Base-by-base conservation (phyloP, 257 asterid genomes). In the Scutellaria baicalensis region DNA sequence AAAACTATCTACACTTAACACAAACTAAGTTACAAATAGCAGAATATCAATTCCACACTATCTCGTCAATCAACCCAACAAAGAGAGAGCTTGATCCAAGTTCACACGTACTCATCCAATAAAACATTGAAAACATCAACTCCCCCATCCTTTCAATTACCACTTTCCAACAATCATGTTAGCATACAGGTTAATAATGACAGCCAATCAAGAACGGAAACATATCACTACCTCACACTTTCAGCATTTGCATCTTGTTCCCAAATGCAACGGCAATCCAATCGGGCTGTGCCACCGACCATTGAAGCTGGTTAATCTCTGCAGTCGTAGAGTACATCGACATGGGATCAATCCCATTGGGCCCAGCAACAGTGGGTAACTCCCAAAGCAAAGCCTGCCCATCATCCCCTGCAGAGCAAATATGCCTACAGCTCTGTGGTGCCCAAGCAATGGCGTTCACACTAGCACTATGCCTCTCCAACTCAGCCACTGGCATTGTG, bases 391-490 rank as follows among this genome's bases (percentile, higher is more conserved):
- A 84, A 0, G 96, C 94, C 79, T 80, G 96, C 9, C 89, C 95
- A 20, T 93, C 99, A 54, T 91, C 96, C 48, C 97, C 99, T 0
- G 83, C 96, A 9, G 99, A 93, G 79, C 95, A 91, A 12, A 93
- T 82, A 74, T 93, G 97, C 79, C 93, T 81, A 36, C 43, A 49
- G 42, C 99, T 93, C 81, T 89, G 97, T 7, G 99, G 99, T 1
- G 97, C 99, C 99, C 99, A 91, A 0, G 92, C 83, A 33, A 91
- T 83, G 0, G 99, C 97, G 40, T 91, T 93, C 31, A 93, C 99
- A 49, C 99, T 79, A 0, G 86, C 97, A 27, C 67, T 77, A 40
- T 93, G 97, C 83, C 97, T 84, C 84, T 93, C 96, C 79, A 93
- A 60, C 64, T 89, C 97, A 0, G 96, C 97, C 67, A 91, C 99